Base-by-base conservation (phyloP, 2,329 filamentous ascomycete genomes). In the Elsinoe australis region DNA sequence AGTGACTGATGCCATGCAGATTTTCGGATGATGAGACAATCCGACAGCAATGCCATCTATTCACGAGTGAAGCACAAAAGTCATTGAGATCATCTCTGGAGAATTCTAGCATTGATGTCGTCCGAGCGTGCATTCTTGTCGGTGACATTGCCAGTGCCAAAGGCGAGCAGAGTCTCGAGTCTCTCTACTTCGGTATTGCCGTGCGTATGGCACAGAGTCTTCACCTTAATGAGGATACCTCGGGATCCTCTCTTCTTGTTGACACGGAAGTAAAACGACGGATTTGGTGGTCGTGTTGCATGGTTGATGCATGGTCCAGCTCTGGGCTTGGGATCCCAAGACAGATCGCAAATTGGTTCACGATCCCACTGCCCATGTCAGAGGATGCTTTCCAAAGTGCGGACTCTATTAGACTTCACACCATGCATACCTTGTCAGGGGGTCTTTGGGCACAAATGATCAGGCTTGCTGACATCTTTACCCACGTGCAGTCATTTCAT, bases 41-140 rank as follows among this genome's bases (percentile, higher is more conserved):
- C n/a, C n/a, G n/a, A n/a, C n/a, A n/a, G n/a, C n/a, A n/a, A n/a
- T n/a, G n/a, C n/a, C n/a, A n/a, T n/a, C n/a, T n/a, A n/a, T n/a
- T n/a, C n/a, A n/a, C n/a, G n/a, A n/a, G n/a, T n/a, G n/a, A n/a
- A n/a, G n/a, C n/a, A n/a, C n/a, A n/a, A n/a, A n/a, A n/a, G n/a
- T n/a, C n/a, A n/a, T n/a, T n/a, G n/a, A n/a, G n/a, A n/a, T n/a
- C n/a, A n/a, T n/a, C n/a, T n/a, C n/a, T n/a, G n/a, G n/a, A n/a
- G n/a, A n/a, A n/a, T n/a, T n/a, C n/a, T 33, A 46, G 26, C 42
- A 46, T 46, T 31, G 28, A 33, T 8, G 7, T 18, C 29, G 26
- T 46, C 26, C 42, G 21, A 22, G 26, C 26, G 14, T 31, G 42
- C 26, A 46, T 46, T 29, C 42, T 46, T 2, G 29, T 33, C 15